Conservation (phyloP, 768 basidiomycete genomes). For the Cystobasidium tubakii region DNA sequence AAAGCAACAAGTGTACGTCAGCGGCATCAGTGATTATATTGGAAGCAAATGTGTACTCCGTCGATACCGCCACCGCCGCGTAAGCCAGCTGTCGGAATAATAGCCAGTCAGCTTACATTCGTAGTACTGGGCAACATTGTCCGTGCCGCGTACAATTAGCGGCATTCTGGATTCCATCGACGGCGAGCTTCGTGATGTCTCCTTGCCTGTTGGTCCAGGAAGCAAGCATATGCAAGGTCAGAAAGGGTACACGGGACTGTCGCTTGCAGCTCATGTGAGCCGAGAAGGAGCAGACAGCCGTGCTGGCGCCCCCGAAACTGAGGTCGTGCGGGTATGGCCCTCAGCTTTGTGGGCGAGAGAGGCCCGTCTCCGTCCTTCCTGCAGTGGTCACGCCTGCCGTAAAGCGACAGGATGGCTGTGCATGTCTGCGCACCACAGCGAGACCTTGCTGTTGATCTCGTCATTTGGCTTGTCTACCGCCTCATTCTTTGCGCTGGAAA, state of each 20-base stretch:
- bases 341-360: too few species aligned
- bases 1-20: not conserved
- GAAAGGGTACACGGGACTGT: too few species aligned
- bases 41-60: slow-evolving; percentile 39
- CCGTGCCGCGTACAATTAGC: not conserved
- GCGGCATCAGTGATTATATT: not conserved
- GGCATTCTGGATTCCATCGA: slow-evolving; percentile 30
- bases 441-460: slow-evolving; percentile 28
- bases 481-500: not conserved
- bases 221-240: not conserved
- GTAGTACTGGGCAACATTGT: too few species aligned
- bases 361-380: too few species aligned
- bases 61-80: slow-evolving; percentile 52
- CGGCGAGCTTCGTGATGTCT: slow-evolving; percentile 25
- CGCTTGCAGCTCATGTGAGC: too few species aligned
- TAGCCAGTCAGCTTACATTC: too few species aligned
- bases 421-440: slow-evolving; percentile 23
- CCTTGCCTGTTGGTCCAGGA: slow-evolving; percentile 30
- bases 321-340: too few species aligned
- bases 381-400: too few species aligned
- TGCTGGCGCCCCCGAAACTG: too few species aligned
- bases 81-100: slow-evolving; percentile 45
- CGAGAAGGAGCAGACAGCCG: too few species aligned
- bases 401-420: not conserved
- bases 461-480: not conserved